Base-by-base conservation (phyloP, 495 filamentous ascomycete genomes). In the Aspergillus panamensis region DNA sequence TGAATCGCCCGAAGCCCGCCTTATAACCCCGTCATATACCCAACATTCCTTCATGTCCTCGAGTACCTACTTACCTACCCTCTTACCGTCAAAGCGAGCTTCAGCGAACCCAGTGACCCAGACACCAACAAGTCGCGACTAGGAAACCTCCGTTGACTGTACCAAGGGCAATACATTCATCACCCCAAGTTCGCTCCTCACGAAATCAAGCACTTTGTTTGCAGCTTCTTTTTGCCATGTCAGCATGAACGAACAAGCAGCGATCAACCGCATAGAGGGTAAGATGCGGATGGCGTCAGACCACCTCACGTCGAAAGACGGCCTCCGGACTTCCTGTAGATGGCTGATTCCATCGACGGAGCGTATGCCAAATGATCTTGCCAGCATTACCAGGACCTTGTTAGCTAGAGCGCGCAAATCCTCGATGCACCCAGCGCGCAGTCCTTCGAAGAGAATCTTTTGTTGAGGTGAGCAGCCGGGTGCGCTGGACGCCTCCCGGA, bases 31-130 rank as follows among this genome's bases (percentile, higher is more conserved):
- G 2, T 5, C 2, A 5, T 25, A 25, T 2, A 25, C 25, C 2
- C 25, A 2, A 25, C 25, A 5, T 5, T 5, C 25, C 25, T 25
- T n/a, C n/a, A n/a, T n/a, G n/a, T n/a, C n/a, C n/a, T n/a, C n/a
- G n/a, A n/a, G n/a, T n/a, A n/a, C n/a, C n/a, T n/a, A n/a, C n/a
- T 70, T 25, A 70, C 68, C 30, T 73, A 73, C 29, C 71, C 71
- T 2, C 51, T 74, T 32, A 64, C 44, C 10, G 58, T 72, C 5
- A 75, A 72, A 56, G 64, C 66, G 20, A 57, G 54, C 49, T 68
- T 63, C 65, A 56, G 53, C 3, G 48, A 70, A 51, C 61, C 61
- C 0, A 47, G 35, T 0, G 52, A 69, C 50, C n/a, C 29, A 2
- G 33, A 62, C 6, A 64, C 57, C 30, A 39, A 63, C 35, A 16